phyloP scores from a whole-genome alignment of 2,329 filamentous ascomycete species.

The Fusarium torulosum region DNA sequence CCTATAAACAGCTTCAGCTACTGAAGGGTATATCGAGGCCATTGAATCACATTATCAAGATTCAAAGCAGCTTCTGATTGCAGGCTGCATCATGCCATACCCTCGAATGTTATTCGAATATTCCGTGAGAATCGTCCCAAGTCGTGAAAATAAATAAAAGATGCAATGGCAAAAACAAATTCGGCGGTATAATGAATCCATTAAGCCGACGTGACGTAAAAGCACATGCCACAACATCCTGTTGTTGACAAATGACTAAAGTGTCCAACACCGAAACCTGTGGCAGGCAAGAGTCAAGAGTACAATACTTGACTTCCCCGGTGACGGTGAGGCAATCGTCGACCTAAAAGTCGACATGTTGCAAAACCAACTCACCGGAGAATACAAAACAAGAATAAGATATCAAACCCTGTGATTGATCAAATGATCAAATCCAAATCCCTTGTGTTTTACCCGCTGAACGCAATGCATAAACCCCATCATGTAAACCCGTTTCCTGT shows the following conservation, averaged over 20 bases:
- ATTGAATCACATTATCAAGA: slow-evolving; percentile 15
- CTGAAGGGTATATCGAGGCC: slow-evolving; percentile 19
- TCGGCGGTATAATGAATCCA: slow-evolving; percentile 41
- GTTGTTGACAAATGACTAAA: slow-evolving; percentile 32
- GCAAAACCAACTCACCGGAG: not conserved
- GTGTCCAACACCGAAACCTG: slow-evolving; percentile 42
- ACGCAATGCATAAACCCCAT: slow-evolving; percentile 55
- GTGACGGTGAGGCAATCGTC: not conserved
- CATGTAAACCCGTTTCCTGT: slow-evolving; percentile 51
- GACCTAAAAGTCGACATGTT: not conserved
- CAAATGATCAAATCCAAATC: slow-evolving; percentile 43
- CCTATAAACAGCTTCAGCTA: slow-evolving; percentile 21
- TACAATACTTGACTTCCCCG: slow-evolving; percentile 14
- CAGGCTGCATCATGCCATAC: slow-evolving; percentile 13
- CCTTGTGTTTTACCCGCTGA: slow-evolving; percentile 54
- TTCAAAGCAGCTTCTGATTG: slow-evolving; percentile 29
- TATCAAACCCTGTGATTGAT: slow-evolving; percentile 39
- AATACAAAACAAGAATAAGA: slow-evolving; percentile 35
- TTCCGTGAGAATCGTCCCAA: slow-evolving; percentile 44
- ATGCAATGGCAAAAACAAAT: slow-evolving; percentile 29
- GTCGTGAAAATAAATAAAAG: slow-evolving; percentile 42
- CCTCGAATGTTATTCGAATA: slow-evolving; percentile 31
- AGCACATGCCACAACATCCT: slow-evolving; percentile 33
- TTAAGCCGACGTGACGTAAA: slow-evolving; percentile 44
- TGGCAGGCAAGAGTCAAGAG: slow-evolving; percentile 40